These are phyloP conservation scores for Scytalidium lignicola DNA, from an alignment of 2,329 filamentous ascomycete genomes.

Conservation along the genomic window DNA sequence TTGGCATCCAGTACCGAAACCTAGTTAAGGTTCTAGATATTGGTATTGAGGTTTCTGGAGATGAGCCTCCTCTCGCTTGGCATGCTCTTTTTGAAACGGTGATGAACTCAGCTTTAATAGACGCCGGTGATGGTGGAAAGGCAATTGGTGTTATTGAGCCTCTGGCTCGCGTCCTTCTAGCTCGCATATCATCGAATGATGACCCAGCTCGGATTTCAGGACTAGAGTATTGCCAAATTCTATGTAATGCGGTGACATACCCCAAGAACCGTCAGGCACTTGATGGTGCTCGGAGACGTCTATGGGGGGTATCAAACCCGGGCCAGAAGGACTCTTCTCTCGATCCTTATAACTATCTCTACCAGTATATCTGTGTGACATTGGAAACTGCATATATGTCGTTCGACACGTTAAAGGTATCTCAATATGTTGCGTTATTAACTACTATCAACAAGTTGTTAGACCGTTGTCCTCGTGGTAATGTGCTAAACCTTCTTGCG, in stretches of 20 bases:
- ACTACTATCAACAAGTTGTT: conserved; percentile 30
- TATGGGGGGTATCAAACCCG: conserved; percentile 55
- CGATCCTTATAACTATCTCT: conserved; percentile 63
- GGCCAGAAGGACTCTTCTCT: conserved; percentile 37
- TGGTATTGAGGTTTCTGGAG: conserved; percentile 42
- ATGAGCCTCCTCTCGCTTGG: conserved; percentile 31
- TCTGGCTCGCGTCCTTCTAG: conserved; percentile 51
- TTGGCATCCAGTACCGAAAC: conserved; percentile 66
- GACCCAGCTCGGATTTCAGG: not conserved
- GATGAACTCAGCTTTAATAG: conserved; percentile 49
- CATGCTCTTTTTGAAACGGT: conserved; percentile 51
- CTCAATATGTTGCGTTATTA: conserved; percentile 47
- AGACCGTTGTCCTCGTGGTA: conserved; percentile 33
- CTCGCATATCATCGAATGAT: not conserved
- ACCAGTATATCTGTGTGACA: conserved; percentile 50
- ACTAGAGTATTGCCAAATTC: conserved; percentile 26
- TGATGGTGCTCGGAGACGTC: conserved; percentile 57
- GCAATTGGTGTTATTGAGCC: conserved; percentile 67
- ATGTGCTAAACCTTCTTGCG: conserved; percentile 49
- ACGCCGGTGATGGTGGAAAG: conserved; percentile 63
- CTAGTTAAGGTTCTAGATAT: conserved; percentile 62
- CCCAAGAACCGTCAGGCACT: conserved; percentile 58
- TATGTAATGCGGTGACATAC: conserved; percentile 37
- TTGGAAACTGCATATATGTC: conserved; percentile 47
- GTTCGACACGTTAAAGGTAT: conserved; percentile 32